Conservation (phyloP, 768 basidiomycete genomes). For the Lentinula raphanica region DNA sequence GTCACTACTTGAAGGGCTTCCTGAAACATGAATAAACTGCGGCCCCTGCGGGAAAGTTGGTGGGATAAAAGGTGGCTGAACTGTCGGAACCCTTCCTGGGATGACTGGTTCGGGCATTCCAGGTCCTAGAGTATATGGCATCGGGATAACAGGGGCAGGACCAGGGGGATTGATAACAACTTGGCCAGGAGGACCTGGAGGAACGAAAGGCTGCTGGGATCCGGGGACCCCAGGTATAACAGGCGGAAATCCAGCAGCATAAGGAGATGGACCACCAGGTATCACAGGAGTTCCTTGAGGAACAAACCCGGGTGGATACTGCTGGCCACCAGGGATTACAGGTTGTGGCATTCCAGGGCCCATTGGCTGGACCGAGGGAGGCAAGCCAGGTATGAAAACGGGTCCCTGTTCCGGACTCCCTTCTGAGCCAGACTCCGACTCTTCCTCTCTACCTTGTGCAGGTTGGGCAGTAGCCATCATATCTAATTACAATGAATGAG, state of each 20-base stretch:
- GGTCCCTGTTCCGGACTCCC: not conserved
- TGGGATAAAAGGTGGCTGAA: constrained; percentile 19
- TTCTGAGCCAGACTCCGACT: not conserved
- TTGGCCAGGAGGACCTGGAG: constrained; percentile 5
- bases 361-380: not conserved
- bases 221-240: constrained; percentile 13
- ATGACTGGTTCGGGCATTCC: constrained; percentile 2
- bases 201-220: constrained; percentile 11
- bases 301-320: not conserved
- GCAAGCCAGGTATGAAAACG: constrained; percentile 1
- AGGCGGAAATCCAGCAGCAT: constrained; percentile 12
- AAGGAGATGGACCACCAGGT: constrained; percentile 13
- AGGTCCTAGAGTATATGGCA: not conserved
- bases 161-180: constrained; percentile 3
- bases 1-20: constrained; percentile 4
- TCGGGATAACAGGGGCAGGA: constrained; percentile 16
- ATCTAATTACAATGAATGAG: not conserved
- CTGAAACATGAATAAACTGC: constrained; percentile 2
- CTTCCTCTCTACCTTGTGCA: not conserved
- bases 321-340: constrained; percentile 1
- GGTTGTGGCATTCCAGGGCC: constrained; percentile 4
- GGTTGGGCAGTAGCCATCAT: not conserved
- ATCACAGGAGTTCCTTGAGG: constrained; percentile 5
- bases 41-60: constrained; percentile 14
- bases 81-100: not conserved